phyloP scores from a whole-genome alignment of 805 yeast species.

The Dipodascus geniculatus region DNA sequence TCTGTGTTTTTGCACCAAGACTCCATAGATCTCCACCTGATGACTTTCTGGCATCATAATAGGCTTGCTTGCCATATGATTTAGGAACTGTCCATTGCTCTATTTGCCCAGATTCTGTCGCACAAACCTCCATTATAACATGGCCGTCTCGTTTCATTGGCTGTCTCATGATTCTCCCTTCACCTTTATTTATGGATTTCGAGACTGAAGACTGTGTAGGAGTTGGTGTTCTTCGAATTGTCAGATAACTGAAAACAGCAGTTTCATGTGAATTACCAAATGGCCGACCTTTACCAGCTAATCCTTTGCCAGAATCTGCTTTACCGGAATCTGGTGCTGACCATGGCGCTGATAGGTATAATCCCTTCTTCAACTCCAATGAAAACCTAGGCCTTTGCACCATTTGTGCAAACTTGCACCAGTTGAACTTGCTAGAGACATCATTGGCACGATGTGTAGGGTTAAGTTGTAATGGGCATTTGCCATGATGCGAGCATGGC shows the following conservation, averaged over 20 bases:
- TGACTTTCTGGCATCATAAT: constrained; percentile 85
- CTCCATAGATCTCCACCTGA: constrained; percentile 85
- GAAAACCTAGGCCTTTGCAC: constrained; percentile 68
- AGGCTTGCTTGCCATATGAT: constrained; percentile 58
- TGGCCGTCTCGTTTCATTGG: constrained; percentile 78
- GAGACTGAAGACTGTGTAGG: constrained; percentile 7
- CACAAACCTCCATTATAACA: constrained; percentile 68
- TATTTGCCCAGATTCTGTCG: constrained; percentile 57
- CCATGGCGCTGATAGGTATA: constrained; percentile 65
- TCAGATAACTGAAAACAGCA: constrained; percentile 63
- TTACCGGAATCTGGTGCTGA: constrained; percentile 38
- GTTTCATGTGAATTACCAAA: constrained; percentile 58
- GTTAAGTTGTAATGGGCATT: constrained; percentile 75
- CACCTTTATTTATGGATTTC: constrained; percentile 17
- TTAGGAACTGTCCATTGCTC: constrained; percentile 85
- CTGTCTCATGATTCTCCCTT: constrained; percentile 44
- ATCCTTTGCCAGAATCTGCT: constrained; percentile 36
- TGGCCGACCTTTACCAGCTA: constrained; percentile 70
- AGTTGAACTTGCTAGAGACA: constrained; percentile 32
- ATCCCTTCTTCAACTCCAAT: constrained; percentile 80
- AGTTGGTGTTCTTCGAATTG: constrained; percentile 49
- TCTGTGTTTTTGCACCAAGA: constrained; percentile 45
- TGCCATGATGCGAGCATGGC: constrained; percentile 82
- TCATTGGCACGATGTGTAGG: constrained; percentile 28
- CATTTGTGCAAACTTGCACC: constrained; percentile 64